Conservation (phyloP, 23 red algal species). For the Gracilaria vermiculophylla region DNA sequence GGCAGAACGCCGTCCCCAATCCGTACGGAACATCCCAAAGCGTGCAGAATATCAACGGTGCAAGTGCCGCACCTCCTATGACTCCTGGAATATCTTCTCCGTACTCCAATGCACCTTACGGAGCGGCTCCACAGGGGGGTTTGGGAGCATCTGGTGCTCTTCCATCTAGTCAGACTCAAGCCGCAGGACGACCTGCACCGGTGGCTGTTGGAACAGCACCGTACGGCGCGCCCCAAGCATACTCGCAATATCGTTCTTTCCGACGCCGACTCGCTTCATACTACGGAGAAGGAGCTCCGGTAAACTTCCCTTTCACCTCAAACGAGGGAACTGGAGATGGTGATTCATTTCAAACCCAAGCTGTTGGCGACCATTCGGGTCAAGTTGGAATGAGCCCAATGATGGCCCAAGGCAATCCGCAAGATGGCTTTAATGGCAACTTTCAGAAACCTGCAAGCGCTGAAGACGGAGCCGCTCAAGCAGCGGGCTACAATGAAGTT, state of each 20-base stretch:
- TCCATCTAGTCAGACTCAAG: neutral
- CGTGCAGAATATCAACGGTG: neutral
- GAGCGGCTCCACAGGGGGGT: neutral
- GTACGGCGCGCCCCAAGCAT: neutral
- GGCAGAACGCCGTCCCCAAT: neutral
- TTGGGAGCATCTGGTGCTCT: neutral
- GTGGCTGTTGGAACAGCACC: neutral
- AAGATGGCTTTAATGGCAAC: neutral
- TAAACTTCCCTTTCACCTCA: neutral
- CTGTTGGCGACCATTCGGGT: neutral
- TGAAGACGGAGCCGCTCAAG: neutral
- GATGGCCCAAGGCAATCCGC: neutral
- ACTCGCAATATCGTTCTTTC: neutral
- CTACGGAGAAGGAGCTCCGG: neutral
- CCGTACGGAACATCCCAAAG: neutral
- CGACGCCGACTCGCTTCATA: slow-evolving; percentile 9
- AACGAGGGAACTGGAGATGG: neutral
- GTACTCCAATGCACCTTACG: neutral
- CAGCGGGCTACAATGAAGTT: neutral
- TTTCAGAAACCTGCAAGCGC: neutral
- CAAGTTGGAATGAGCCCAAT: neutral
- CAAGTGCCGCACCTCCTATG: neutral
- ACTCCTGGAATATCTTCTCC: neutral
- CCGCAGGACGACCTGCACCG: neutral
- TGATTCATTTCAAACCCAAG: neutral